A percentile compares a stretch with the other conserved stretches of the same genome.
Conservation (phyloP, 164 flowering plant species). For the Nelumbo lutea region DNA sequence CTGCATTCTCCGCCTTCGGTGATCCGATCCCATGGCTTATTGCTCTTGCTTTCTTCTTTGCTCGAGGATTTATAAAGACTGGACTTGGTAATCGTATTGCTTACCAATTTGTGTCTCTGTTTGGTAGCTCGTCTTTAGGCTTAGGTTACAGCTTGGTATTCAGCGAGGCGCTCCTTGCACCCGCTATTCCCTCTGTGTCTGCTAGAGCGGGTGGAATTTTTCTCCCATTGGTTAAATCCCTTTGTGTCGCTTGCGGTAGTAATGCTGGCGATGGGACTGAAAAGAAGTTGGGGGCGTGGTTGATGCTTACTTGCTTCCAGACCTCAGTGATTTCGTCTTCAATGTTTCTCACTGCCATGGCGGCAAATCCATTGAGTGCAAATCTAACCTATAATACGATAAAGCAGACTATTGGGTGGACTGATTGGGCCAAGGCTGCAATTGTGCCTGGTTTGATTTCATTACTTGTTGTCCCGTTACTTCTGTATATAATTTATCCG, state of each 20-base stretch:
- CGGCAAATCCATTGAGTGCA: slow-evolving; percentile 88
- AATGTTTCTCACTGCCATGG: slow-evolving; percentile 94
- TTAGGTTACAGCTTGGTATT: slow-evolving; percentile 84
- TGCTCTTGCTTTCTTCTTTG: slow-evolving; percentile 92
- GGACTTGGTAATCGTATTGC: slow-evolving; percentile 91
- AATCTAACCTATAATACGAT: slow-evolving; percentile 59
- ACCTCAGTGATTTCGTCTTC: slow-evolving; percentile 83
- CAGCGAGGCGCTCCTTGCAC: slow-evolving; percentile 81
- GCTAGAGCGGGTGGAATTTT: slow-evolving; percentile 93
- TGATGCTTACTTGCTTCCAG: slow-evolving; percentile 91
- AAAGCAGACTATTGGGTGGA: slow-evolving; percentile 76
- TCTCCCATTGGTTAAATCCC: slow-evolving; percentile 73
- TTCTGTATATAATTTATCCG: slow-evolving; percentile 77
- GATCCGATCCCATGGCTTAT: slow-evolving; percentile 96
- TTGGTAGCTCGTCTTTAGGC: slow-evolving; percentile 74
- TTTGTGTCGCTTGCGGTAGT: slow-evolving; percentile 86
- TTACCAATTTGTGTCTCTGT: slow-evolving; percentile 71
- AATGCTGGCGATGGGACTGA: slow-evolving; percentile 90
- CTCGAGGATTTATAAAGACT: slow-evolving; percentile 85
- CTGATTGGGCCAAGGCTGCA: slow-evolving; percentile 90
- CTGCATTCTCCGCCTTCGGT: slow-evolving; percentile 92
- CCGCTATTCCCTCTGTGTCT: slow-evolving; percentile 85
- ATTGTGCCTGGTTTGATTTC: slow-evolving; percentile 87
- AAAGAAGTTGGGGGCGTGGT: slow-evolving; percentile 66
- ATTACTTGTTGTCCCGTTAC: slow-evolving; percentile 65